Conservation (phyloP, 192 early-diverging fungal genomes). For the Powellomyces hirtus region DNA sequence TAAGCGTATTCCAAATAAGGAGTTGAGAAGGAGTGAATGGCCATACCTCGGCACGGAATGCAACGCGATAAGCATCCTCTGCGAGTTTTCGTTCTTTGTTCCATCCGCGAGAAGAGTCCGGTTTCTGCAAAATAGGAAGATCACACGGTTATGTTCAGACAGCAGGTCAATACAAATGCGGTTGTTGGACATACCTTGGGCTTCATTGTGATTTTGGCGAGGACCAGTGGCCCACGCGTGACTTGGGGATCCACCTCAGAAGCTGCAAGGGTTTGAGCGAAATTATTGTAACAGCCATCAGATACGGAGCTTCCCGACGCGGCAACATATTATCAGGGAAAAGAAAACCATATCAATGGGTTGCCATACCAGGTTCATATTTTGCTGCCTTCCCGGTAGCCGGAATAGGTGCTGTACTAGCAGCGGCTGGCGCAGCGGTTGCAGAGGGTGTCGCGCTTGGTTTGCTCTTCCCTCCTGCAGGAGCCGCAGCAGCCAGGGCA, state of each 20-base stretch:
- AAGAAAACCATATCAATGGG: too few species aligned
- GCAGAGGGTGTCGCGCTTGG: constrained; percentile 10
- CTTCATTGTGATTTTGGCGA: constrained; percentile 13
- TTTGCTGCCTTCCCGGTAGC: constrained; percentile 11
- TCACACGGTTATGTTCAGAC: background rate
- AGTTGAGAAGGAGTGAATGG: background rate
- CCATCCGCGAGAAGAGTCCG: constrained; percentile 28
- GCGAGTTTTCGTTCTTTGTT: constrained; percentile 5
- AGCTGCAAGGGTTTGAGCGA: background rate
- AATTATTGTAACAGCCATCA: too few species aligned
- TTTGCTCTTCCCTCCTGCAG: constrained; percentile 8
- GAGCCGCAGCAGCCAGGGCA: background rate
- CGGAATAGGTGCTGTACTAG: background rate
- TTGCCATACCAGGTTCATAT: background rate
- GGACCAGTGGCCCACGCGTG: constrained; percentile 1
- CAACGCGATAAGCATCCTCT: constrained; percentile 15
- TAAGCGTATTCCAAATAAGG: background rate
- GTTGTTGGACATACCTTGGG: background rate
- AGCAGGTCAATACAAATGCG: background rate
- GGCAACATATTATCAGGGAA: too few species aligned
- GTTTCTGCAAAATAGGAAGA: constrained; percentile 7
- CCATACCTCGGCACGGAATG: constrained; percentile 10
- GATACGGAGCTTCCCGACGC: background rate
- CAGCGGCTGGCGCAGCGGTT: background rate
- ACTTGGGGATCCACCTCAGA: background rate